These are phyloP conservation scores for Blastobotrys petasosporus DNA, from an alignment of 1,139 yeast genomes.

Conservation along the genomic window DNA sequence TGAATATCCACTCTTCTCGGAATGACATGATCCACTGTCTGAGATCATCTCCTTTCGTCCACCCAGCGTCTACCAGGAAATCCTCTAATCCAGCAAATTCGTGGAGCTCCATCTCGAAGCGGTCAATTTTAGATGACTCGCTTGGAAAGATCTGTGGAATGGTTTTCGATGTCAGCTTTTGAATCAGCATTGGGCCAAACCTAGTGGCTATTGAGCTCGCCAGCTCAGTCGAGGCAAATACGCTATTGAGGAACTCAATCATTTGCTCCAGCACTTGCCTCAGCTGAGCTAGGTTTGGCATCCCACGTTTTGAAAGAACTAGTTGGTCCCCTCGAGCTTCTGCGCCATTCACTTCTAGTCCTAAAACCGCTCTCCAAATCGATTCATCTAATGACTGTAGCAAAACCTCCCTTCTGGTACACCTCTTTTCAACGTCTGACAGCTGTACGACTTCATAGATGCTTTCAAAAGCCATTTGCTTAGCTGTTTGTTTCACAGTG, in stretches of 20 bases:
- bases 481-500: slow-evolving; percentile 14
- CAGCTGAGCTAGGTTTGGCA: slow-evolving; percentile 6
- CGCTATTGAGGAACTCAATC: slow-evolving; percentile 20
- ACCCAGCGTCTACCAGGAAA: slow-evolving; percentile 17
- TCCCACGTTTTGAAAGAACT: slow-evolving; percentile 6
- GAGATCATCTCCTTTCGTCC: slow-evolving; percentile 25
- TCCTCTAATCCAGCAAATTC: slow-evolving; percentile 23
- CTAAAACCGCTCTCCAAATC: slow-evolving; percentile 22
- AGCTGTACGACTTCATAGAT: slow-evolving; percentile 20
- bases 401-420: slow-evolving; percentile 19
- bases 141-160: slow-evolving; percentile 25
- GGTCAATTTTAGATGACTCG: slow-evolving; percentile 15
- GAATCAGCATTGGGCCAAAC: slow-evolving; percentile 21
- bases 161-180: slow-evolving; percentile 18
- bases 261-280: slow-evolving; percentile 17
- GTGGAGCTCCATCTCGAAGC: slow-evolving; percentile 18
- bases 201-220: slow-evolving; percentile 20
- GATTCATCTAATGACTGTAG: slow-evolving; percentile 19
- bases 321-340: slow-evolving; percentile 8
- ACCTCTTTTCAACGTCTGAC: slow-evolving; percentile 14
- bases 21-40: slow-evolving; percentile 21
- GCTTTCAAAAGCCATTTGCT: slow-evolving; percentile 14
- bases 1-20: slow-evolving; percentile 24
- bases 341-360: slow-evolving; percentile 14
- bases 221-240: slow-evolving; percentile 17